These are phyloP conservation scores for Corrigiola litoralis DNA, from an alignment of 179 eudicot species.

Conservation along the genomic window DNA sequence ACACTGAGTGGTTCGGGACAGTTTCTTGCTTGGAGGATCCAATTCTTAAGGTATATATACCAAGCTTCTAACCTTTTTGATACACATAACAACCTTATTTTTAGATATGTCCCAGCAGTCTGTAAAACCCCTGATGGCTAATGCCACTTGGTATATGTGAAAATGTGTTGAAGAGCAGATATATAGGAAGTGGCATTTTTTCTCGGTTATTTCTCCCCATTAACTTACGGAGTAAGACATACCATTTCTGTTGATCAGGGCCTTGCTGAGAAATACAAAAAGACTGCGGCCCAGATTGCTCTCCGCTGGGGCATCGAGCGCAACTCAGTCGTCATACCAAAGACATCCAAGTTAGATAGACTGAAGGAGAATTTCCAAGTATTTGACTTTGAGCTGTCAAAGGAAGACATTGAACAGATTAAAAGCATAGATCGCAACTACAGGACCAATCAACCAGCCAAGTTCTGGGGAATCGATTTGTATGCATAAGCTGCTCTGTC, in stretches of 20 bases:
- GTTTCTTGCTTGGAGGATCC: constrained; percentile 94
- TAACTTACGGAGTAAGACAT: too few relatives aligned
- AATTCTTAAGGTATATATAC: constrained; percentile 53
- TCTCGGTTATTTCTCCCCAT: too few relatives aligned
- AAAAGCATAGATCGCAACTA: constrained; percentile 62
- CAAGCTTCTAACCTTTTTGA: too few relatives aligned
- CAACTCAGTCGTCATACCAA: constrained; percentile 72
- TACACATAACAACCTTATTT: too few relatives aligned
- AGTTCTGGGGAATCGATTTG: constrained; percentile 83
- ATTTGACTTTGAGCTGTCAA: constrained; percentile 64
- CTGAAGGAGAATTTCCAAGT: constrained; percentile 66
- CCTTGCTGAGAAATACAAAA: constrained; percentile 77
- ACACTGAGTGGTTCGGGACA: constrained; percentile 87
- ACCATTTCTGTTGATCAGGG: constrained; percentile 61
- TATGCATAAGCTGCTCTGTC: constrained; percentile 24
- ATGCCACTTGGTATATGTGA: too few relatives aligned
- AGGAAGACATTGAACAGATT: constrained; percentile 77
- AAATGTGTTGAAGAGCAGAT: too few relatives aligned
- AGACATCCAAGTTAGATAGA: constrained; percentile 75
- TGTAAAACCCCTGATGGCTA: too few relatives aligned
- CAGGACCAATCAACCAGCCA: constrained; percentile 80
- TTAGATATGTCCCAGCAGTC: too few relatives aligned
- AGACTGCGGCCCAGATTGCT: constrained; percentile 67
- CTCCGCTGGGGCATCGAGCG: constrained; percentile 92
- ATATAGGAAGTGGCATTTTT: too few relatives aligned